phyloP scores from a whole-genome alignment of 1,139 yeast genomes.

The Protomyces macrosporus region DNA sequence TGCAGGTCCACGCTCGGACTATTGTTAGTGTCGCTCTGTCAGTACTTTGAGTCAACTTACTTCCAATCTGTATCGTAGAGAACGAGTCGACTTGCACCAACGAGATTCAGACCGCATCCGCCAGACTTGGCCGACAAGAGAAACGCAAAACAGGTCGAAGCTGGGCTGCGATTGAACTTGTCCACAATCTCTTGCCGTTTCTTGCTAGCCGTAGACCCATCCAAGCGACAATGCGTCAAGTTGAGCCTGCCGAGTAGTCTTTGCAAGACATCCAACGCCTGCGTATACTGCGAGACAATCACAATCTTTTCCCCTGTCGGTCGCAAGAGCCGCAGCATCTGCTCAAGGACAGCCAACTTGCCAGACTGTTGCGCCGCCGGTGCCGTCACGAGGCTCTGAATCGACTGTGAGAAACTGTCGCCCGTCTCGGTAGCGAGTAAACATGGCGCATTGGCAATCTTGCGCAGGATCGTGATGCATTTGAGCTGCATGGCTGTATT shows the following conservation, averaged over 20 bases:
- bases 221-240: conserved; percentile 58
- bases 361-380: conserved; percentile 34
- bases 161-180: conserved; percentile 55
- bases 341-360: conserved; percentile 39
- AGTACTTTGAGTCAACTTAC: conserved; percentile 52
- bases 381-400: conserved; percentile 3
- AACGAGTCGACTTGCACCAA: conserved; percentile 83
- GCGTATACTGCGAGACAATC: conserved; percentile 81
- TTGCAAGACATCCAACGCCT: conserved; percentile 75
- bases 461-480: conserved; percentile 68
- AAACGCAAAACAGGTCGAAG: conserved; percentile 53
- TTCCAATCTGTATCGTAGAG: conserved; percentile 69
- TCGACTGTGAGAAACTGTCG: conserved; percentile 9
- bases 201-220: conserved; percentile 73
- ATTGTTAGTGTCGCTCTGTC: conserved; percentile 66
- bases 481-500: conserved; percentile 49
- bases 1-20: conserved; percentile 90
- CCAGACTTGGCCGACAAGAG: conserved; percentile 87
- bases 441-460: conserved; percentile 78
- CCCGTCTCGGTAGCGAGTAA: conserved; percentile 46
- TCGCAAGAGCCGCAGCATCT: conserved; percentile 36
- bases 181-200: conserved; percentile 62
- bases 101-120: conserved; percentile 76
- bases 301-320: conserved; percentile 66
- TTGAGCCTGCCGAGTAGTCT: conserved; percentile 49